A percentile compares a stretch with the other conserved stretches of the same genome.
Conservation (phyloP, 495 filamentous ascomycete genomes). For the Lentithecium fluviatile region DNA sequence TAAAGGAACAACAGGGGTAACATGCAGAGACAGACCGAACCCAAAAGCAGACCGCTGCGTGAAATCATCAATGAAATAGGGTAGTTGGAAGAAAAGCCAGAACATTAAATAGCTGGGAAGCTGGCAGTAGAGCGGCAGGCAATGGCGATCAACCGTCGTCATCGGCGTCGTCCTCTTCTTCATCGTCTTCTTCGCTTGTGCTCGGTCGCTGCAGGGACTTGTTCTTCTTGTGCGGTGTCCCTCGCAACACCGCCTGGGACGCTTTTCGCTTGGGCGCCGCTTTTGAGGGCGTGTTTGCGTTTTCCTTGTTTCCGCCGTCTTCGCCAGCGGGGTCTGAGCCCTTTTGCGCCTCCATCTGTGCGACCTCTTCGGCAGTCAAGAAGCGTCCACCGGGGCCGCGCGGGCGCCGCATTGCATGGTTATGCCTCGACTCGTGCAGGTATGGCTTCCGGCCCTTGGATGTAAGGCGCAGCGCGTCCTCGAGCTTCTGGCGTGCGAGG, state of each 20-base stretch:
- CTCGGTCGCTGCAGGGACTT: constrained; percentile 44
- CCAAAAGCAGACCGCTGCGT: constrained; percentile 23
- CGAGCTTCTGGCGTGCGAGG: constrained; percentile 87
- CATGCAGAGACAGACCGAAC: not conserved
- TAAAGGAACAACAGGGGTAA: too few species aligned
- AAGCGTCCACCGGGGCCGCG: constrained; percentile 96
- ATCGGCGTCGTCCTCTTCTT: constrained; percentile 39
- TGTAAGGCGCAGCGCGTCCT: constrained; percentile 85
- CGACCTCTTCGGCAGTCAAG: constrained; percentile 96
- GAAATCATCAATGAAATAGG: constrained; percentile 19
- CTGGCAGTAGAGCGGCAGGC: not conserved
- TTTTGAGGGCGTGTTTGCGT: constrained; percentile 32
- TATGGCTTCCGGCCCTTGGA: constrained; percentile 97
- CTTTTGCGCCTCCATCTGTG: constrained; percentile 70
- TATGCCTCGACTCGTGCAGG: constrained; percentile 97
- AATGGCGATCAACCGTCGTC: constrained; percentile 37
- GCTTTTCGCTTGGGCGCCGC: constrained; percentile 45
- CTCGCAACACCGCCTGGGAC: constrained; percentile 39
- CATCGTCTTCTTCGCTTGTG: constrained; percentile 38
- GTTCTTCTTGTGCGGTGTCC: constrained; percentile 53
- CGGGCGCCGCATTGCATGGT: constrained; percentile 95
- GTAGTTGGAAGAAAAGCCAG: constrained; percentile 6
- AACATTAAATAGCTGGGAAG: not conserved
- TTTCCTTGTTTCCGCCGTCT: constrained; percentile 40
- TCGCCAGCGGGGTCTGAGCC: constrained; percentile 42